phyloP scores from a whole-genome alignment of 371 early-diverging fungal genomes.

The Smittium culicis region DNA sequence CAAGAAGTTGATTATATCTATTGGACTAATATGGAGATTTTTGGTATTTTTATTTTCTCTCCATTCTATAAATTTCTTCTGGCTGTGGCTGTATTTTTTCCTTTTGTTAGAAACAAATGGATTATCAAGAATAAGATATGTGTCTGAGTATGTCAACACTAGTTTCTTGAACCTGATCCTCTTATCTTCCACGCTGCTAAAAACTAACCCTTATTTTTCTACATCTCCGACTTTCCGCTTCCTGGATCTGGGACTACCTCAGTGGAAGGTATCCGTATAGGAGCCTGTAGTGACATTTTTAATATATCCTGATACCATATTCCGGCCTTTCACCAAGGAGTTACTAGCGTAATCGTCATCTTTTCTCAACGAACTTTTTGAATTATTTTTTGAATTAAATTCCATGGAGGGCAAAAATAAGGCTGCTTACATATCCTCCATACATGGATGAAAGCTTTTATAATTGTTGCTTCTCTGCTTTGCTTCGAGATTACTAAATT shows the following conservation, averaged over 20 bases:
- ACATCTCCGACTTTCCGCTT: neutral
- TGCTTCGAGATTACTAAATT: neutral
- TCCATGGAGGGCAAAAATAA: neutral
- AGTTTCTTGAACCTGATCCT: neutral
- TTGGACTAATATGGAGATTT: neutral
- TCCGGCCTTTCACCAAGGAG: neutral
- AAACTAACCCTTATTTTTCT: neutral
- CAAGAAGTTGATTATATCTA: conserved; percentile 2
- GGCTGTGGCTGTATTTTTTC: neutral
- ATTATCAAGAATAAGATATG: neutral
- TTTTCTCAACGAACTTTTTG: neutral
- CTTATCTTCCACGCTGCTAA: neutral
- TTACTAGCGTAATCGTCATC: neutral
- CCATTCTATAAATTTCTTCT: conserved; percentile 2
- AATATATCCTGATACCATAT: neutral
- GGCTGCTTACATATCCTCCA: neutral
- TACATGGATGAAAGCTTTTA: neutral
- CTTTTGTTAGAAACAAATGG: no score
- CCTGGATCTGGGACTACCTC: neutral
- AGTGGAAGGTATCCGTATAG: neutral
- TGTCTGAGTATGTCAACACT: neutral
- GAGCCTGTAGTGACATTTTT: neutral
- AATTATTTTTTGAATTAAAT: neutral
- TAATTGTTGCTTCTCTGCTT: neutral
- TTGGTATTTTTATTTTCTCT: neutral